These are phyloP conservation scores for Mycena vitilis DNA, from an alignment of 768 basidiomycete species.

Conservation along the genomic window DNA sequence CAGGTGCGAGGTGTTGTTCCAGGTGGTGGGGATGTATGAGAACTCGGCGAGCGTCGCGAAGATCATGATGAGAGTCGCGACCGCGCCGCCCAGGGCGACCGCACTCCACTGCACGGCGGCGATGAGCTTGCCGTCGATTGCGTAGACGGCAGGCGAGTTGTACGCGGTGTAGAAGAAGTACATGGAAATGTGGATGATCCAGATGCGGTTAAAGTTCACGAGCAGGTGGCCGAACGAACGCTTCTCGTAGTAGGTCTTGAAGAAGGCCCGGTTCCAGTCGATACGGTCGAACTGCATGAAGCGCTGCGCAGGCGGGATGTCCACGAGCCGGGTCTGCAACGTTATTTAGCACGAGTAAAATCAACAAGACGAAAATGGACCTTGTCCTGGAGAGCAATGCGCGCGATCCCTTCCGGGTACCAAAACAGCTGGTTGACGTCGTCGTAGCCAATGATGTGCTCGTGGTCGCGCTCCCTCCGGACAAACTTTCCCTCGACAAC, in stretches of 20 bases:
- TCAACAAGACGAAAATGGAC: constrained; percentile 49
- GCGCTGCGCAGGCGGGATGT: constrained; percentile 89
- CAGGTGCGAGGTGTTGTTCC: constrained; percentile 98
- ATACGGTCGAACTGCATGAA: constrained; percentile 98
- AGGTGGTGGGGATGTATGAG: constrained; percentile 97
- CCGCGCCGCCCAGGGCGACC: constrained; percentile 93
- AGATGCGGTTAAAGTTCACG: constrained; percentile 99
- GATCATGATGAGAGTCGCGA: constrained; percentile 96
- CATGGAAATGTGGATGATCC: constrained; percentile 95
- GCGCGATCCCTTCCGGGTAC: constrained; percentile 98
- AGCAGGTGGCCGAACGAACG: constrained; percentile 96
- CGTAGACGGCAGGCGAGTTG: constrained; percentile 91
- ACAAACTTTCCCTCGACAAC: constrained; percentile 97
- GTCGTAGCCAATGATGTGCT: constrained; percentile 96
- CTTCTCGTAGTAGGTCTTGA: constrained; percentile 99
- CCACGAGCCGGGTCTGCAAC: constrained; percentile 86
- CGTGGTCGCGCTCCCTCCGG: constrained; percentile 91
- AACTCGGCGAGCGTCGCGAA: constrained; percentile 94
- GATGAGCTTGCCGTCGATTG: constrained; percentile 63
- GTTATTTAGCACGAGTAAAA: neutral
- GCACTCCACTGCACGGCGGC: constrained; percentile 91
- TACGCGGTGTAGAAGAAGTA: constrained; percentile 97
- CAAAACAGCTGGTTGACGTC: constrained; percentile 99
- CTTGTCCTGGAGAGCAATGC: constrained; percentile 92
- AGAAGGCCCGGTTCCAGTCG: constrained; percentile 96